Conservation (phyloP, 2,329 filamentous ascomycete genomes). For the Colletotrichum liriopes region DNA sequence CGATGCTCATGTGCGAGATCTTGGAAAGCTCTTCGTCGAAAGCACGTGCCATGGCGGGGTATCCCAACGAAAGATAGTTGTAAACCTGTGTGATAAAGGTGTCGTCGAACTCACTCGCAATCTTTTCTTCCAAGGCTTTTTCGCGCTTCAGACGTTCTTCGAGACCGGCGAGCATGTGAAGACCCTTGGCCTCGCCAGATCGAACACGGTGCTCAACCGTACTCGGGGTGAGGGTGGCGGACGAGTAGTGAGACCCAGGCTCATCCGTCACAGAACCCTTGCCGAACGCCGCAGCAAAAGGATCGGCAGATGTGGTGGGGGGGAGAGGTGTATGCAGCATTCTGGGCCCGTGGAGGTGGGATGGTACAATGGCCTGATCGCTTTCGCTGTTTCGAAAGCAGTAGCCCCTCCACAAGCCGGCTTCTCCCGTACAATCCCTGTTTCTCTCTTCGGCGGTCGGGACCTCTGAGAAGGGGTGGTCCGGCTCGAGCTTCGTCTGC, state of each 20-base stretch:
- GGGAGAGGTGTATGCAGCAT: conserved; percentile 68
- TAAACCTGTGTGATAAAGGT: conserved; percentile 95
- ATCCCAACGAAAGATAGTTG: conserved; percentile 95
- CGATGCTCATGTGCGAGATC: conserved; percentile 79
- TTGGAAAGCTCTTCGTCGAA: conserved; percentile 90
- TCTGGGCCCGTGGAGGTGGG: conserved; percentile 61
- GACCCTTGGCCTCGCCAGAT: conserved; percentile 57
- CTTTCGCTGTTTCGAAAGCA: conserved; percentile 64
- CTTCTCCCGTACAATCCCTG: conserved; percentile 70
- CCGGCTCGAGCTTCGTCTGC: conserved; percentile 86
- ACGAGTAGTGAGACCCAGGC: conserved; percentile 51
- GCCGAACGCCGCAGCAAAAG: conserved; percentile 60
- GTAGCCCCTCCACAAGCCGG: conserved; percentile 85
- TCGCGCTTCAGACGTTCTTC: conserved; percentile 67
- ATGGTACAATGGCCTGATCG: conserved; percentile 57
- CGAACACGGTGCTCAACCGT: conserved; percentile 49
- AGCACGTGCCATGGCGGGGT: conserved; percentile 85
- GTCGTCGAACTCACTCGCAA: conserved; percentile 81
- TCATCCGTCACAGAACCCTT: conserved; percentile 58
- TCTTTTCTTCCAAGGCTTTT: conserved; percentile 67
- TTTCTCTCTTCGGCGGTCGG: conserved; percentile 63
- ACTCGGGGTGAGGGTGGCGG: conserved; percentile 44
- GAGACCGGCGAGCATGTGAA: conserved; percentile 67
- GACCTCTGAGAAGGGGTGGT: conserved; percentile 72
- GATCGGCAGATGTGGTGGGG: conserved; percentile 59